A percentile compares a stretch with the other conserved stretches of the same genome.
Evolutionary conservation across 495 filamentous ascomycete species (phyloP).

Genomic region (Endocarpon pusillum): DNA sequence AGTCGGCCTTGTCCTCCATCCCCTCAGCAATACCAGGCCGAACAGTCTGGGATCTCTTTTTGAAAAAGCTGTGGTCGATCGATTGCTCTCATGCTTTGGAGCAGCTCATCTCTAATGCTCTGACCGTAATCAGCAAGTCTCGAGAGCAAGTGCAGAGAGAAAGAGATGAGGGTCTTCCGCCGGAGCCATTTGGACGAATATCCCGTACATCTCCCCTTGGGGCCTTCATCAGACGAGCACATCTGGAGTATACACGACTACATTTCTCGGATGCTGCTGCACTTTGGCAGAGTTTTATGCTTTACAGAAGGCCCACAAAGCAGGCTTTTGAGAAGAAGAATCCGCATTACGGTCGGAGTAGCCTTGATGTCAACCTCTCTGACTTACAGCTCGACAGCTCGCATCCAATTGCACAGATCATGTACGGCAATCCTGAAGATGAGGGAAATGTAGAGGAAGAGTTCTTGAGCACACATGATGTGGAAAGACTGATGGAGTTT

Average conservation of each 20-base stretch:
- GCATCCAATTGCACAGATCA: constrained; percentile 34
- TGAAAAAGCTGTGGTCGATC: constrained; percentile 71
- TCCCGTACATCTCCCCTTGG: constrained; percentile 65
- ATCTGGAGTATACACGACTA: constrained; percentile 63
- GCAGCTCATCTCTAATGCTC: constrained; percentile 43
- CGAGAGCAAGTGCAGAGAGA: constrained; percentile 31
- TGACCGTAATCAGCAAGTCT: constrained; percentile 40
- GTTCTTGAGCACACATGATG: constrained; percentile 58
- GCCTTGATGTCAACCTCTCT: constrained; percentile 49
- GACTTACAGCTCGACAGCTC: constrained; percentile 18
- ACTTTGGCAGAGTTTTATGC: constrained; percentile 65
- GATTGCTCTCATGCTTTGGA: constrained; percentile 64
- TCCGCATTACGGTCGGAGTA: constrained; percentile 39
- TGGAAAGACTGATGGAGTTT: constrained; percentile 70
- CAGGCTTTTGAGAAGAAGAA: constrained; percentile 52
- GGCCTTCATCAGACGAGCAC: constrained; percentile 58
- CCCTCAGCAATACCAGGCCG: constrained; percentile 57
- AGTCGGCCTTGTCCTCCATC: constrained; percentile 40
- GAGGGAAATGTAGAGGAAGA: constrained; percentile 24
- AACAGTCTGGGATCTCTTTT: constrained; percentile 67
- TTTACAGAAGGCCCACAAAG: constrained; percentile 61
- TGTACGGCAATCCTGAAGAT: constrained; percentile 43
- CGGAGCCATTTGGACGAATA: constrained; percentile 14
- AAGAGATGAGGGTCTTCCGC: constrained; percentile 25
- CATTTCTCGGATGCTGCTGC: constrained; percentile 59